Percentiles rank a stretch among this genome's conserved stretches.
Conservation (phyloP, 345 rosid species). For the Conringia planisiliqua region DNA sequence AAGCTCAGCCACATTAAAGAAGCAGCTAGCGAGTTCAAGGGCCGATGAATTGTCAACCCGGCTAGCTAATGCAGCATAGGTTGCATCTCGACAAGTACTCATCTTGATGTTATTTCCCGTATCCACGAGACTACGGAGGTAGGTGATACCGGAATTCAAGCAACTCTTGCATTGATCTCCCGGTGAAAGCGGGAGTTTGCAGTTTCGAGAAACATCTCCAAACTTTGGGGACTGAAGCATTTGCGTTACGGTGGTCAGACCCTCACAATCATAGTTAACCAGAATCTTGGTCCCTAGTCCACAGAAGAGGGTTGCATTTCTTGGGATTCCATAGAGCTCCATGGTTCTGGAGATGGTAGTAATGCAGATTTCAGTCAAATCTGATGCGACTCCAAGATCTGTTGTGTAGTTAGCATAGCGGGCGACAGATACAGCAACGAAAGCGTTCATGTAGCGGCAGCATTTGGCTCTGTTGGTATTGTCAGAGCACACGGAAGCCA, state of each 20-base stretch:
- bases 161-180: constrained; percentile 65
- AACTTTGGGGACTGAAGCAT: constrained; percentile 75
- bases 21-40: constrained; percentile 68
- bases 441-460: constrained; percentile 93
- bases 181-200: constrained; percentile 53
- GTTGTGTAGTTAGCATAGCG: constrained; percentile 71
- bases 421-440: constrained; percentile 65
- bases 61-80: constrained; percentile 73
- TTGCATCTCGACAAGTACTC: constrained; percentile 90
- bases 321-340: constrained; percentile 75
- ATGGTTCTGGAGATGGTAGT: constrained; percentile 64
- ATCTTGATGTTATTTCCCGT: constrained; percentile 56
- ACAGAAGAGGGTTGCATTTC: constrained; percentile 70
- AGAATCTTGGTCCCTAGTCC: constrained; percentile 90
- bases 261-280: constrained; percentile 64
- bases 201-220: constrained; percentile 53
- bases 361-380: constrained; percentile 53
- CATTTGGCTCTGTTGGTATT: constrained; percentile 66
- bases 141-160: constrained; percentile 69
- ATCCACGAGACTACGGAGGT: constrained; percentile 63
- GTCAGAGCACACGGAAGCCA: constrained; percentile 71
- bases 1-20: constrained; percentile 79
- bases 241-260: constrained; percentile 64
- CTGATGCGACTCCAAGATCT: constrained; percentile 59
- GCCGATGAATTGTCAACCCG: constrained; percentile 61